Conservation (phyloP, 768 basidiomycete species). For the Agaricus sinodeliciosus region DNA sequence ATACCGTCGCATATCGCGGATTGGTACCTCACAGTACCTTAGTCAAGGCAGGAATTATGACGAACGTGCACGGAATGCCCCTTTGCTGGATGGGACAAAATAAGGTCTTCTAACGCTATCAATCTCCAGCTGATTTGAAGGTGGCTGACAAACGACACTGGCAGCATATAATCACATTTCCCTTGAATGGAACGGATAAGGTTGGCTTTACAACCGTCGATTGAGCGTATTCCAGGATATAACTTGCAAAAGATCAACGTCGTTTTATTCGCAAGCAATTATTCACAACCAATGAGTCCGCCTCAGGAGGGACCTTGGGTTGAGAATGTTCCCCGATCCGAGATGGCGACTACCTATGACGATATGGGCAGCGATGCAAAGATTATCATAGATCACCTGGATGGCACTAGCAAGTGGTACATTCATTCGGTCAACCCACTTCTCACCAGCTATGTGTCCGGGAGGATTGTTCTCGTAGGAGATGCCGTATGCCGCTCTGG, state of each 20-base stretch:
- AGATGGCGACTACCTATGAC: constrained; percentile 34
- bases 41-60: constrained; percentile 35
- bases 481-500: constrained; percentile 36
- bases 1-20: constrained; percentile 43
- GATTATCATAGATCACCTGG: constrained; percentile 34
- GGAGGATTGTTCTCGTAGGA: constrained; percentile 43
- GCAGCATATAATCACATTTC: constrained; percentile 49
- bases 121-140: neutral
- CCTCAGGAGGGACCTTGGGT: constrained; percentile 32
- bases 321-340: constrained; percentile 28
- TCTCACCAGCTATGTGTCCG: constrained; percentile 35
- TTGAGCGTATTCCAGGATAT: neutral
- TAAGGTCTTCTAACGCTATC: constrained; percentile 28
- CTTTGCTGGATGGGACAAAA: constrained; percentile 37
- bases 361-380: constrained; percentile 42
- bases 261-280: constrained; percentile 4
- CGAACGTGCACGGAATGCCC: constrained; percentile 27
- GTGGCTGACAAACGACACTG: neutral
- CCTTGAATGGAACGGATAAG: constrained; percentile 34
- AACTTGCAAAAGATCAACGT: constrained; percentile 21
- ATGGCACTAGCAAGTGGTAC: constrained; percentile 43
- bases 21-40: constrained; percentile 35
- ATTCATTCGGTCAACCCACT: constrained; percentile 44
- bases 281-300: constrained; percentile 2
- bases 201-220: constrained; percentile 21